phyloP scores from a whole-genome alignment of 768 basidiomycete species.

The Phaeotremella skinneri region DNA sequence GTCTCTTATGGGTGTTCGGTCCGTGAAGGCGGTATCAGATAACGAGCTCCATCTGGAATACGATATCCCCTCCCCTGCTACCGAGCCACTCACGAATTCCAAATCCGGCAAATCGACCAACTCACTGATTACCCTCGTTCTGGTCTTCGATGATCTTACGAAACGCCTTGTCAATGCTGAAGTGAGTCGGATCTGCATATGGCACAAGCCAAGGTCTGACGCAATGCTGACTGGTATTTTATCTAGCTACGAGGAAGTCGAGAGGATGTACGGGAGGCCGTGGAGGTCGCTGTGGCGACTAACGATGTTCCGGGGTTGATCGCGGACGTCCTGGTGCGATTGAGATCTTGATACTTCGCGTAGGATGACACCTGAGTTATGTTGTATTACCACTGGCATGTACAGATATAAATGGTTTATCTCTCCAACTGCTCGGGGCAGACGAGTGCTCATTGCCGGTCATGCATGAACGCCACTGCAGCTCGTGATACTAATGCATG shows the following conservation, averaged over 20 bases:
- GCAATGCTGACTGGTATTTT: neutral
- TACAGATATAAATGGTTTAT: no score
- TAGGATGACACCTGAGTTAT: neutral
- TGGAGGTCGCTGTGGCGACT: slow-evolving; percentile 27
- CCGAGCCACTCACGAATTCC: neutral
- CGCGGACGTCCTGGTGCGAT: slow-evolving; percentile 37
- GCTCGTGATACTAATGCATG: no score
- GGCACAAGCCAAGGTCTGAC: no score
- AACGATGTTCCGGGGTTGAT: slow-evolving; percentile 49
- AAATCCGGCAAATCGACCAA: neutral
- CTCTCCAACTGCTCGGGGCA: neutral
- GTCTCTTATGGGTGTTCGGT: slow-evolving; percentile 61
- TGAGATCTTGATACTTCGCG: no score
- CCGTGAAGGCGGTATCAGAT: slow-evolving; percentile 63
- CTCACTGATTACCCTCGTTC: slow-evolving; percentile 22
- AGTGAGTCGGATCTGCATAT: slow-evolving; percentile 29
- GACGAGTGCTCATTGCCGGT: no score
- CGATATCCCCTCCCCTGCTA: slow-evolving; percentile 20
- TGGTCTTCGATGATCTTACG: slow-evolving; percentile 35
- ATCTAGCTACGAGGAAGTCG: slow-evolving; percentile 35
- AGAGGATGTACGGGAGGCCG: slow-evolving; percentile 41
- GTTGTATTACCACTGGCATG: no score
- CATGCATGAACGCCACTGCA: no score
- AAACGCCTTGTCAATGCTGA: slow-evolving; percentile 37
- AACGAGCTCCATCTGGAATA: slow-evolving; percentile 77